Evolutionary conservation across 2,329 filamentous ascomycete genomes (phyloP).

Genomic region (Sporothrix schenckii): DNA sequence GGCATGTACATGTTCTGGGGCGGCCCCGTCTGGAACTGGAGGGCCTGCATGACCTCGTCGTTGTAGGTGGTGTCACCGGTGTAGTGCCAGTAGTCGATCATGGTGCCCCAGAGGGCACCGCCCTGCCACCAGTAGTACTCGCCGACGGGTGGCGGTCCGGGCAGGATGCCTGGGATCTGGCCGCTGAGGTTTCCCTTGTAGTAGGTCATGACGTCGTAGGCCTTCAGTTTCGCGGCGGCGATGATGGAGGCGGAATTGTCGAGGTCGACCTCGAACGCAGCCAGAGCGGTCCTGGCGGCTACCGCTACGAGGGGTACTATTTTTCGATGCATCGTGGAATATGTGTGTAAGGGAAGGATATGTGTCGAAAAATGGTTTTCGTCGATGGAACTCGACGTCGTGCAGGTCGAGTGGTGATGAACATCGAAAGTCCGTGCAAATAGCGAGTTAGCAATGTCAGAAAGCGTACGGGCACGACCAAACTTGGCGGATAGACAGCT

Average conservation of each 20-base stretch:
- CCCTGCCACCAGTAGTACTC: conserved; percentile 44
- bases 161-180: conserved; percentile 40
- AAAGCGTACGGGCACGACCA: neutral
- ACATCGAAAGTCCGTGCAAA: neutral
- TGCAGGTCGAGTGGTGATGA: neutral
- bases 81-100: conserved; percentile 47
- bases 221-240: conserved; percentile 27
- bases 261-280: conserved; percentile 27
- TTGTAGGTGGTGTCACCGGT: conserved; percentile 58
- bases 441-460: neutral
- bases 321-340: conserved; percentile 15
- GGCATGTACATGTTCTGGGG: conserved; percentile 55
- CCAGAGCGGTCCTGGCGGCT: neutral
- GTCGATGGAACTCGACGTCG: neutral
- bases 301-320: neutral
- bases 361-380: neutral
- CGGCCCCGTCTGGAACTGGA: conserved; percentile 53
- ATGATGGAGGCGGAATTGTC: conserved; percentile 21
- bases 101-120: conserved; percentile 41
- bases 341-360: neutral
- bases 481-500: neutral
- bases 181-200: conserved; percentile 43
- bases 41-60: conserved; percentile 49
- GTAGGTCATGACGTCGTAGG: conserved; percentile 40
- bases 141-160: conserved; percentile 40